Percentiles rank a stretch among this genome's conserved stretches.
These are phyloP conservation scores for Aspergillus sp. DNA, from an alignment of 2,329 filamentous ascomycete genomes.

Conservation along the genomic window DNA sequence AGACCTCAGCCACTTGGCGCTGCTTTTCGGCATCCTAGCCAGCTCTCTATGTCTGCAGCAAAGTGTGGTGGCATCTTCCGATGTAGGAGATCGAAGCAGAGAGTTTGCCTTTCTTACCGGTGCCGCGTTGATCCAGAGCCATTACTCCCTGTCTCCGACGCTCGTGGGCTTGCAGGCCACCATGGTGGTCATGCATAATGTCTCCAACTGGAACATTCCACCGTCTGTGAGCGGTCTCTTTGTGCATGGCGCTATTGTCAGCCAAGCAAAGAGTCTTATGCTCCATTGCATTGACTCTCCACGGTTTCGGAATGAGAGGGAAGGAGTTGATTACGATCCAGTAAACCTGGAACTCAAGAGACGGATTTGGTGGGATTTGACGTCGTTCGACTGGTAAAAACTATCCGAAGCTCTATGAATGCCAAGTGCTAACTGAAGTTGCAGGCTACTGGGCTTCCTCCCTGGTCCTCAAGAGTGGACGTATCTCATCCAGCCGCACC, in stretches of 20 bases:
- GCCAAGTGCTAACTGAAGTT: neutral
- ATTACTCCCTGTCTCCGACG: conserved; percentile 33
- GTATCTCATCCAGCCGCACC: conserved; percentile 45
- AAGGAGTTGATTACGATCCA: conserved; percentile 19
- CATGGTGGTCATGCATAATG: conserved; percentile 33
- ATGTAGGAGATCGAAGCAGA: conserved; percentile 26
- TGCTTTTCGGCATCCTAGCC: conserved; percentile 39
- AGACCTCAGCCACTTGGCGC: conserved; percentile 31
- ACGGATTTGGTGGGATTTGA: conserved; percentile 49
- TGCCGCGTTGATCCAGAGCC: conserved; percentile 35
- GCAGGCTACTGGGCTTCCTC: conserved; percentile 44
- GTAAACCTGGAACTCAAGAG: conserved; percentile 41
- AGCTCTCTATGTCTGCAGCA: conserved; percentile 31
- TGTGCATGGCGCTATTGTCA: conserved; percentile 25
- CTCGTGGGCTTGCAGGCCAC: conserved; percentile 38
- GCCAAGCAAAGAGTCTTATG: conserved; percentile 37
- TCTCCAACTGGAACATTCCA: conserved; percentile 29
- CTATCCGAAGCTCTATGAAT: rapidly evolving
- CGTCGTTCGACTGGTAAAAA: conserved; percentile 47
- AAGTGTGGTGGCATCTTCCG: conserved; percentile 20
- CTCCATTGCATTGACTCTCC: conserved; percentile 41
- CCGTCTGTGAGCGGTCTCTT: conserved; percentile 30
- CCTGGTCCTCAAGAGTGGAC: conserved; percentile 48
- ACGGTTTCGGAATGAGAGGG: conserved; percentile 18
- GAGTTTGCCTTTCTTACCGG: conserved; percentile 34